phyloP scores from a whole-genome alignment of 495 filamentous ascomycete species.

The Elasticomyces elasticus region DNA sequence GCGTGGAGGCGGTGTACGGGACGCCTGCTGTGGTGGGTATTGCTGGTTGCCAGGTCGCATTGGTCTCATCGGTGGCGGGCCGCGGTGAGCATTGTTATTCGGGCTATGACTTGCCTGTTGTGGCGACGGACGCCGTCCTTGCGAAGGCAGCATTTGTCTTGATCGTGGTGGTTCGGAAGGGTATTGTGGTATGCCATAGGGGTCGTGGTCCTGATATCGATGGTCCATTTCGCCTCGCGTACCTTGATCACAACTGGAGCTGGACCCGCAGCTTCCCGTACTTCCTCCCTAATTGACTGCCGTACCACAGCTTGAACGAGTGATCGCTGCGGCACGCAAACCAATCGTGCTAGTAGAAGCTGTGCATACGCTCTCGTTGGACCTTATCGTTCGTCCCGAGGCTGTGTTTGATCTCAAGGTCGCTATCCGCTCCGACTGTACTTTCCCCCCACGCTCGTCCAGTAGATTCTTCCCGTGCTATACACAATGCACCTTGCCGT shows the following conservation, averaged over 20 bases:
- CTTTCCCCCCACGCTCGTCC: no score
- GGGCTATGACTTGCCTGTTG: neutral
- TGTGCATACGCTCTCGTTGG: neutral
- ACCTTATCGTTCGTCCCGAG: neutral
- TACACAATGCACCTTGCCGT: neutral
- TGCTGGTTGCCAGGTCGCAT: constrained; percentile 4
- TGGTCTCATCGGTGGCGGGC: constrained; percentile 1
- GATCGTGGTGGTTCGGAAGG: neutral
- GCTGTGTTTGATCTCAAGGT: neutral
- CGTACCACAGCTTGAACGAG: neutral
- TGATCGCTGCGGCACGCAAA: neutral
- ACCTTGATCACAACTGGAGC: neutral
- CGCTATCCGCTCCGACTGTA: no score
- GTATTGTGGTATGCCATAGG: constrained; percentile 5
- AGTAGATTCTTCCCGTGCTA: neutral
- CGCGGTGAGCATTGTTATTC: neutral
- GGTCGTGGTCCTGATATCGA: constrained; percentile 5
- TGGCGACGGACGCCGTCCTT: neutral
- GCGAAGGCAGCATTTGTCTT: constrained; percentile 5
- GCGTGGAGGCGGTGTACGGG: neutral
- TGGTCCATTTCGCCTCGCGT: neutral
- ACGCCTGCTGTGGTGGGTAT: neutral
- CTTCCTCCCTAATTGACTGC: neutral
- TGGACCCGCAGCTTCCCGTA: neutral
- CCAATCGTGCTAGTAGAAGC: neutral